Conservation (phyloP, 163 green algal species). For the Trebouxiophyceae sp. region DNA sequence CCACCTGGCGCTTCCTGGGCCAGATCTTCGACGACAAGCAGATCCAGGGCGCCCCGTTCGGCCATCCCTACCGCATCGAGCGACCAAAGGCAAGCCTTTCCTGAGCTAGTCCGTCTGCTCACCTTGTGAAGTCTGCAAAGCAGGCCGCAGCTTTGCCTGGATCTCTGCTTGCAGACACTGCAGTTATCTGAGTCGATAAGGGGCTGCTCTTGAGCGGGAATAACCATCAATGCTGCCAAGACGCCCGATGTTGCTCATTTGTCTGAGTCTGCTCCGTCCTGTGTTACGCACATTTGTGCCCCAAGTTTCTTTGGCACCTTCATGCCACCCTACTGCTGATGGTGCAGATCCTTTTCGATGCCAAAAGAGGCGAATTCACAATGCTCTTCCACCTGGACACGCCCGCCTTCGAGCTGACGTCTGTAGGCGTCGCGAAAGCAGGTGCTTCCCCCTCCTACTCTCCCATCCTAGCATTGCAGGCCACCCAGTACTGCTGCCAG, state of each 20-base stretch:
- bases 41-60: neutral
- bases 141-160: too few species aligned
- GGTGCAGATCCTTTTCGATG: conserved; percentile 13
- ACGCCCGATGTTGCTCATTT: neutral
- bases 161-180: too few species aligned
- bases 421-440: conserved; percentile 9
- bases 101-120: too few species aligned
- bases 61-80: conserved; percentile 12
- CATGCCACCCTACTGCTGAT: neutral
- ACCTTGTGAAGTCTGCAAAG: too few species aligned
- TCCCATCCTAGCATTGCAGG: too few species aligned
- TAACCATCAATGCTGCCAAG: neutral
- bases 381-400: conserved; percentile 17
- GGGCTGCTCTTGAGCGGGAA: neutral
- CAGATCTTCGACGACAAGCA: conserved; percentile 8
- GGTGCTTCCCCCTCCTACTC: too few species aligned
- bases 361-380: neutral
- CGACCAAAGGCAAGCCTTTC: conserved; percentile 17
- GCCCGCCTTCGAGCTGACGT: conserved; percentile 1
- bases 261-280: too few species aligned
- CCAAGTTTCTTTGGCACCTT: too few species aligned
- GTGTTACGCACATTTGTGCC: too few species aligned
- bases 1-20: conserved; percentile 6
- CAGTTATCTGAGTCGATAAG: neutral
- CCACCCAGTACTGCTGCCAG: too few species aligned